Evolutionary conservation across 371 early-diverging fungal genomes (phyloP).

Genomic region (Mucor circinelloides): DNA sequence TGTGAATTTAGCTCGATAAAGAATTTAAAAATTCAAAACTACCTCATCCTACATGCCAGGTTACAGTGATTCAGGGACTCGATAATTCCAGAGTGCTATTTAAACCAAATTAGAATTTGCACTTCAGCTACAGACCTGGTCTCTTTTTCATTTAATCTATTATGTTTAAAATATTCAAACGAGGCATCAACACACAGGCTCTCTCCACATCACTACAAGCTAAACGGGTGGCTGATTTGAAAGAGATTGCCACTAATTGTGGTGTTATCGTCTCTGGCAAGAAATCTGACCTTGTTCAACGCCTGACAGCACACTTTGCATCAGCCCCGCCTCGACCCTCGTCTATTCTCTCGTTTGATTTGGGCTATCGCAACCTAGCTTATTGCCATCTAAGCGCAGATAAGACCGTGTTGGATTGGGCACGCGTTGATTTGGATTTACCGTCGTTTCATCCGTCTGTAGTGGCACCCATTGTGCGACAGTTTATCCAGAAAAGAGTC

Average conservation of each 20-base stretch:
- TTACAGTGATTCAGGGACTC: too few relatives aligned
- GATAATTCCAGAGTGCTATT: too few relatives aligned
- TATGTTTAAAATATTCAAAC: neutral
- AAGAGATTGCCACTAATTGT: constrained; percentile 16
- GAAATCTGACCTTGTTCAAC: constrained; percentile 22
- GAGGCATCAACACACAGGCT: neutral
- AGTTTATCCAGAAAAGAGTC: constrained; percentile 21
- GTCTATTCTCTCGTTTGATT: constrained; percentile 70
- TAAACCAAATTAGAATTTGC: neutral
- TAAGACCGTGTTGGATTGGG: constrained; percentile 44
- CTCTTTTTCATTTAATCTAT: neutral
- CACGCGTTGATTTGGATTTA: constrained; percentile 42
- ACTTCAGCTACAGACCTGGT: neutral
- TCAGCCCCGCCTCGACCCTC: neutral
- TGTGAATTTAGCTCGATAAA: neutral
- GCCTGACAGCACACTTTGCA: neutral
- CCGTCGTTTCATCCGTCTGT: constrained; percentile 37
- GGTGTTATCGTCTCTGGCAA: constrained; percentile 20
- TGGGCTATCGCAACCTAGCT: constrained; percentile 73
- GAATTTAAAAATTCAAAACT: too few relatives aligned
- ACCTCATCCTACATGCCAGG: too few relatives aligned
- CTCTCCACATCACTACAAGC: neutral
- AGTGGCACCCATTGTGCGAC: constrained; percentile 29
- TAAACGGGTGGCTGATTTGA: constrained; percentile 20
- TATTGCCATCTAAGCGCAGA: constrained; percentile 52